Conservation (phyloP, 768 basidiomycete species). For the Podaxis rugospora region DNA sequence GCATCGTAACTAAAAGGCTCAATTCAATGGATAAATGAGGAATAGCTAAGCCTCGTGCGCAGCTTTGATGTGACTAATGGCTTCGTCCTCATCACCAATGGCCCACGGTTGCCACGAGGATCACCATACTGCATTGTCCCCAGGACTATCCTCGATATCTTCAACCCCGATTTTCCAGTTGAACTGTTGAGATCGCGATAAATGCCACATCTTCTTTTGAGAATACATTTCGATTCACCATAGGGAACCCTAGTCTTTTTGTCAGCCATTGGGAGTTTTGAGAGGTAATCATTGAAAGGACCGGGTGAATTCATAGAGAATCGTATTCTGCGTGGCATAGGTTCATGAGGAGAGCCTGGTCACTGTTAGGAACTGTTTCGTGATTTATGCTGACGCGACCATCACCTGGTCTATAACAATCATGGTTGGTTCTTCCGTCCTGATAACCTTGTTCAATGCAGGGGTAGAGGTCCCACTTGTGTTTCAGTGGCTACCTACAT, state of each 20-base stretch:
- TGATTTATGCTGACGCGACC: too few relatives aligned
- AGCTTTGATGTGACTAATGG: conserved; percentile 46
- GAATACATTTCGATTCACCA: neutral
- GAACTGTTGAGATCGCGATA: conserved; percentile 21
- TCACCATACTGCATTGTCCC: conserved; percentile 60
- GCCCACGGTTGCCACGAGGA: conserved; percentile 46
- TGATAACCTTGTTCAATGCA: too few relatives aligned
- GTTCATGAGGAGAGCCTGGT: too few relatives aligned
- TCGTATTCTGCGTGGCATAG: too few relatives aligned
- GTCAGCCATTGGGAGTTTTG: neutral
- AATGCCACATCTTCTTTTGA: neutral
- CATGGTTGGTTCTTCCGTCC: too few relatives aligned
- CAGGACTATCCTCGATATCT: conserved; percentile 62
- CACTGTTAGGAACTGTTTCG: too few relatives aligned
- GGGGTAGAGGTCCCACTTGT: too few relatives aligned
- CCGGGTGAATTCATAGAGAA: too few relatives aligned
- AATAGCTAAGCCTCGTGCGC: conserved; percentile 23
- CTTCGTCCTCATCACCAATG: conserved; percentile 42
- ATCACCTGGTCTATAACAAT: too few relatives aligned
- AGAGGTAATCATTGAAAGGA: too few relatives aligned
- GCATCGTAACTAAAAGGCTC: conserved; percentile 41
- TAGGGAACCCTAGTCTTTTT: neutral
- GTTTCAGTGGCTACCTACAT: too few relatives aligned
- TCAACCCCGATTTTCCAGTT: conserved; percentile 48
- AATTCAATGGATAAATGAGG: neutral